Conservation (phyloP, 2,329 filamentous ascomycete genomes). For the Cladosporium phlei region DNA sequence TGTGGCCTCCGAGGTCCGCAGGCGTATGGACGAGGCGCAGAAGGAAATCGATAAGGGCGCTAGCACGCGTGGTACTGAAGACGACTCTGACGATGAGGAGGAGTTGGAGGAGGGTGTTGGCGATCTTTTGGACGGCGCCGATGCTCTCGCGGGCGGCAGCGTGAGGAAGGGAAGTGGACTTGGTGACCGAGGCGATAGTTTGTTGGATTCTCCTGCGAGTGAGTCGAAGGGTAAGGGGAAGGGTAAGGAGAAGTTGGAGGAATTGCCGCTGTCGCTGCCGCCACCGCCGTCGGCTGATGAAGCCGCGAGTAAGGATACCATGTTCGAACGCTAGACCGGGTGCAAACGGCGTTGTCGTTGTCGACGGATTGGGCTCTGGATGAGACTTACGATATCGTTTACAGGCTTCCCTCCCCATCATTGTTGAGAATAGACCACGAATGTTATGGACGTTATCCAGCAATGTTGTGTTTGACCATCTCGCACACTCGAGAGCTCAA, state of each 20-base stretch:
- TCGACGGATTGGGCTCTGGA: too few relatives aligned
- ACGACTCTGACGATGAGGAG: conserved; percentile 59
- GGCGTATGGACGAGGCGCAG: conserved; percentile 93
- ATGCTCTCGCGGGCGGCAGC: conserved; percentile 39
- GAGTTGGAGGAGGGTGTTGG: conserved; percentile 64
- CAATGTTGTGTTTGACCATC: too few relatives aligned
- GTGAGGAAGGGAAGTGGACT: conserved; percentile 20
- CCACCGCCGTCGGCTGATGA: conserved; percentile 9
- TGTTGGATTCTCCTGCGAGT: conserved; percentile 20
- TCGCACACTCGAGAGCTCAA: too few relatives aligned
- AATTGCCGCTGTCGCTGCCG: conserved; percentile 7
- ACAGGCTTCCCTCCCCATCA: too few relatives aligned
- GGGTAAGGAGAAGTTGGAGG: conserved; percentile 27
- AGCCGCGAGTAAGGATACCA: conserved; percentile 30
- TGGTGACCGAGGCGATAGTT: conserved; percentile 20
- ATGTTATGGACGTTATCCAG: too few relatives aligned
- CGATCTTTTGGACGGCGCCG: conserved; percentile 48
- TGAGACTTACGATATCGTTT: too few relatives aligned
- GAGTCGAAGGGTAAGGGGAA: conserved; percentile 20
- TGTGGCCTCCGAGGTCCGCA: conserved; percentile 84
- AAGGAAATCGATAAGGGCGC: conserved; percentile 83
- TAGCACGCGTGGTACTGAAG: conserved; percentile 46
- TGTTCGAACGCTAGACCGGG: conserved; percentile 37
- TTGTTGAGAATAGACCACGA: too few relatives aligned
- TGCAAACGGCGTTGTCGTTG: too few relatives aligned